These are phyloP conservation scores for Calonectria ilicicola DNA, from an alignment of 2,329 filamentous ascomycete species.

Conservation along the genomic window DNA sequence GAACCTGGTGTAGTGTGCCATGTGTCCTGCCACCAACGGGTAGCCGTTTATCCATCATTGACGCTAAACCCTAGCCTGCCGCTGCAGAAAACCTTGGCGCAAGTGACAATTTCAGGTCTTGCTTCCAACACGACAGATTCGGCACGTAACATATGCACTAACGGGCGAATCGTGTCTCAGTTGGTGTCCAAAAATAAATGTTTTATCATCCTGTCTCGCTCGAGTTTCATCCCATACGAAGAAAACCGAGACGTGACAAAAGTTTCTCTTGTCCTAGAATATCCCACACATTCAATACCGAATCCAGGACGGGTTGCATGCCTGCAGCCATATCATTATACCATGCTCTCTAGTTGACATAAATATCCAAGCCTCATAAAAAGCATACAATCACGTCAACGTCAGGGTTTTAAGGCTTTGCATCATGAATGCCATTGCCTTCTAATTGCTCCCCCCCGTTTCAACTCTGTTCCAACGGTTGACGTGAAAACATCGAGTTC, in stretches of 20 bases:
- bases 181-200: not conserved
- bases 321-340: not conserved
- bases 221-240: not conserved
- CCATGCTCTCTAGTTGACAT: not conserved
- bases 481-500: not conserved
- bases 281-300: not conserved
- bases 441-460: not conserved
- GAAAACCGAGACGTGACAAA: not conserved
- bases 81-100: not conserved
- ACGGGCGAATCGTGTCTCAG: not conserved
- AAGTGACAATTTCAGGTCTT: not conserved
- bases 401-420: not conserved
- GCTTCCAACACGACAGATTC: no score
- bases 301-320: not conserved
- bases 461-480: not conserved
- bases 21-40: no score
- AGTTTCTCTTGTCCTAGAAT: not conserved
- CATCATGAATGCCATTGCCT: not conserved
- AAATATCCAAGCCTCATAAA: constrained; percentile 2
- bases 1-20: no score
- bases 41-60: not conserved
- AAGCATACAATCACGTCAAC: constrained; percentile 7
- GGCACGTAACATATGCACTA: no score
- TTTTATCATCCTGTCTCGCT: not conserved
- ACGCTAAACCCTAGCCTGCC: not conserved